Percentiles rank a stretch among this genome's conserved stretches.
Evolutionary conservation across 108 stramenopile species (phyloP).

Genomic region (Pelagomonas calceolata): DNA sequence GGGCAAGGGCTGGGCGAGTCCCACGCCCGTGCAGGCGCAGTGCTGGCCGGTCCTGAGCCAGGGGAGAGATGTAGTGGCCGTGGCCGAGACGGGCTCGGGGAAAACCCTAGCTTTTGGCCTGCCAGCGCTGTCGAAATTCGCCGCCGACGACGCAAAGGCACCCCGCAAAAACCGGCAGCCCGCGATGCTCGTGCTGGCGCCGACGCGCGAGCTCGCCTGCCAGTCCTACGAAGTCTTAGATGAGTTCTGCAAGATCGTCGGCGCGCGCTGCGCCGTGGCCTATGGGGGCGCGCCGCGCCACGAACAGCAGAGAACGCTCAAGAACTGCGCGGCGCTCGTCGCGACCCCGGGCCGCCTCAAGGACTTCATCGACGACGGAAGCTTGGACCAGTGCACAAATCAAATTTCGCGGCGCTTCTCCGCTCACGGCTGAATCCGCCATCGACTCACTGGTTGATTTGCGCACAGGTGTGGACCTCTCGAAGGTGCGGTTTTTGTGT

Average conservation of each 20-base stretch:
- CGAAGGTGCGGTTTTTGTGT: constrained; percentile 63
- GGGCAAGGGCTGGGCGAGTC: constrained; percentile 60
- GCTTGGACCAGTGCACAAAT: no score
- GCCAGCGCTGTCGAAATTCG: constrained; percentile 60
- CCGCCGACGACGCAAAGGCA: not conserved
- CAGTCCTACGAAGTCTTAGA: constrained; percentile 81
- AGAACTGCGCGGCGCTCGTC: constrained; percentile 72
- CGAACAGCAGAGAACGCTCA: constrained; percentile 58
- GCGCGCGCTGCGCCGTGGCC: constrained; percentile 62
- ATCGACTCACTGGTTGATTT: no score
- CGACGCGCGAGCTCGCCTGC: constrained; percentile 96
- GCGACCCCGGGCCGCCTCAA: constrained; percentile 92
- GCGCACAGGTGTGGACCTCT: constrained; percentile 68
- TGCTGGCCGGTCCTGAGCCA: constrained; percentile 70
- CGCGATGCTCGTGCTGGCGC: constrained; percentile 85
- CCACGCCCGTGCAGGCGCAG: constrained; percentile 92
- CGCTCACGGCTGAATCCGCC: no score
- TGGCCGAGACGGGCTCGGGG: constrained; percentile 88
- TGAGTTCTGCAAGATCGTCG: constrained; percentile 58
- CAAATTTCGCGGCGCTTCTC: no score
- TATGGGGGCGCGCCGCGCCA: constrained; percentile 94
- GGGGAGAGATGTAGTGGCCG: constrained; percentile 73
- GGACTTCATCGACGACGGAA: constrained; percentile 79
- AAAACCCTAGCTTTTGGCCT: constrained; percentile 91
- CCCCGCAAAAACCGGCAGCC: constrained; percentile 25